A percentile compares a stretch with the other conserved stretches of the same genome.
These are phyloP conservation scores for Uronychia setigera DNA, from an alignment of 73 alveolate species.

Conservation along the genomic window DNA sequence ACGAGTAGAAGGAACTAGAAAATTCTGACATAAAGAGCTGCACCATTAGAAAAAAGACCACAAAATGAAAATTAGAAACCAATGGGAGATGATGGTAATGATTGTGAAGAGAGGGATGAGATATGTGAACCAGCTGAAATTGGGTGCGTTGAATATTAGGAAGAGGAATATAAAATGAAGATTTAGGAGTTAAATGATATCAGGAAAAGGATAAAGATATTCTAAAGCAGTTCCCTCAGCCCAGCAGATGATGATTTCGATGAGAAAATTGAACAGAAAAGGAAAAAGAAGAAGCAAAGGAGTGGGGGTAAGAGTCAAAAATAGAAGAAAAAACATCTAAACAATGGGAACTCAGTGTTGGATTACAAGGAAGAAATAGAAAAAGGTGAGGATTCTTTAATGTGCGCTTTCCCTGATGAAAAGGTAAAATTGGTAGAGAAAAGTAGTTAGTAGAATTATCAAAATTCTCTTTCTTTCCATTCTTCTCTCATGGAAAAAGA, in stretches of 20 bases:
- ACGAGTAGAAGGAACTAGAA: too few species aligned
- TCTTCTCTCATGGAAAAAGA: not conserved
- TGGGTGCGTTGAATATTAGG: not conserved
- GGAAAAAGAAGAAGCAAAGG: not conserved
- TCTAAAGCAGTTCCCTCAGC: not conserved
- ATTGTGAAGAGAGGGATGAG: too few species aligned
- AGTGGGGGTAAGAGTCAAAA: not conserved
- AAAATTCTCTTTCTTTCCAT: not conserved
- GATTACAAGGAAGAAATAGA: not conserved
- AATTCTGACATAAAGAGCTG: too few species aligned
- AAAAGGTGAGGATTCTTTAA: not conserved
- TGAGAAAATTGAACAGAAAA: not conserved
- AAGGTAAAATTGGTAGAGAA: not conserved
- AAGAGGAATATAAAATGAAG: not conserved
- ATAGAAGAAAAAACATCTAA: not conserved
- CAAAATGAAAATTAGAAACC: too few species aligned
- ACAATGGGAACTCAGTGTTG: not conserved
- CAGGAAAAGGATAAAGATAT: not conserved
- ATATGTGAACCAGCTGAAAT: too few species aligned
- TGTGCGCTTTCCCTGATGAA: slow-evolving; percentile 1
- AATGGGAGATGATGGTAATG: too few species aligned
- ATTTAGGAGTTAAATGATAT: not conserved
- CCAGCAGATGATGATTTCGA: not conserved
- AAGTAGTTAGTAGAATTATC: too few species aligned
- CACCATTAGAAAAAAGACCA: too few species aligned